Evolutionary conservation across 2,329 filamentous ascomycete species (phyloP).

Genomic region (Phaeomoniella chlamydospora): DNA sequence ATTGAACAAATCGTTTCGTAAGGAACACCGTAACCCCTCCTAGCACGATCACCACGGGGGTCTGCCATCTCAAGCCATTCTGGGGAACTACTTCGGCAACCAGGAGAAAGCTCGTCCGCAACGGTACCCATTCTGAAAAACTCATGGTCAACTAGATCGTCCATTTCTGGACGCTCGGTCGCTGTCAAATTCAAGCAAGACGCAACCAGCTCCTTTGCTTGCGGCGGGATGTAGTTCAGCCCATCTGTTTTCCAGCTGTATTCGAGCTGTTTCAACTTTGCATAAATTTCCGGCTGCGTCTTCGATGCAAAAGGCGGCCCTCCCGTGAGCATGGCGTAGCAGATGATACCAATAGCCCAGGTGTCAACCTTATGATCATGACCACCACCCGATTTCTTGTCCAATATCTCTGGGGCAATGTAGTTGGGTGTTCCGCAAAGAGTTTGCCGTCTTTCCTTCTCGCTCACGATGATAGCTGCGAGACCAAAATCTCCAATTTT

Average conservation of each 20-base stretch:
- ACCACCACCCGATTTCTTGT: slow-evolving; percentile 73
- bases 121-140: slow-evolving; percentile 38
- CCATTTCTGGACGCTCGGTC: slow-evolving; percentile 31
- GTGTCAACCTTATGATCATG: slow-evolving; percentile 98
- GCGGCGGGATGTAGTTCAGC: slow-evolving; percentile 32
- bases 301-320: slow-evolving; percentile 89
- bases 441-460: slow-evolving; percentile 85
- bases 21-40: slow-evolving; percentile 26
- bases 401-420: slow-evolving; percentile 89
- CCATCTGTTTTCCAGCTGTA: slow-evolving; percentile 34
- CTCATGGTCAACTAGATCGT: slow-evolving; percentile 32
- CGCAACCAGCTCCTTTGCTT: slow-evolving; percentile 32
- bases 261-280: slow-evolving; percentile 30
- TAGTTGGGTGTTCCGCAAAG: slow-evolving; percentile 97
- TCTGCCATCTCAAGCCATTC: slow-evolving; percentile 27
- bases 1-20: slow-evolving; percentile 27
- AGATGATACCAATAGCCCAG: slow-evolving; percentile 95
- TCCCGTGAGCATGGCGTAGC: slow-evolving; percentile 89
- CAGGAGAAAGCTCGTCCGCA: slow-evolving; percentile 24
- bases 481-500: slow-evolving; percentile 97
- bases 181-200: slow-evolving; percentile 32
- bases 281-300: slow-evolving; percentile 36
- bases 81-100: slow-evolving; percentile 23
- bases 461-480: slow-evolving; percentile 78
- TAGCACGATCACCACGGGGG: slow-evolving; percentile 29